phyloP scores from a whole-genome alignment of 306 rosid genomes.

The Begonia loranthoides region DNA sequence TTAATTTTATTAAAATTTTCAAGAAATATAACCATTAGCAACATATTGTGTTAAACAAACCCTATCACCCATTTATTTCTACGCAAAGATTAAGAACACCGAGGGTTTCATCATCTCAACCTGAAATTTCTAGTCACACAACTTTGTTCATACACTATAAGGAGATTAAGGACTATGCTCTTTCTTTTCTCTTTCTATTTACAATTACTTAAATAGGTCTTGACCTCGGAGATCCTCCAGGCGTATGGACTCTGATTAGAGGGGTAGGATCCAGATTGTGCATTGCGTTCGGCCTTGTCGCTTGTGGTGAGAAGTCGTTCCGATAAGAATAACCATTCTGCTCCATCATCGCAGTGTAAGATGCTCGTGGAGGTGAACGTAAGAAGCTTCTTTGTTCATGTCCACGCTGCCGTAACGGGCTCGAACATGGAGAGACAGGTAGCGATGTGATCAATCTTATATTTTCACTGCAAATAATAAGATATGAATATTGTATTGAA shows the following conservation, averaged over 20 bases:
- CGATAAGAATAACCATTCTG: slow-evolving; percentile 32
- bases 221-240: slow-evolving; percentile 75
- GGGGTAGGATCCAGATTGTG: slow-evolving; percentile 41
- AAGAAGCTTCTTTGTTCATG: slow-evolving; percentile 34
- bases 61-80: too few relatives aligned
- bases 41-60: too few relatives aligned
- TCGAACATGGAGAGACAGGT: slow-evolving; percentile 91
- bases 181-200: too few relatives aligned
- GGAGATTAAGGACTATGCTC: too few relatives aligned
- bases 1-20: too few relatives aligned
- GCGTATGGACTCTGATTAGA: slow-evolving; percentile 33
- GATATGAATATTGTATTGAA: too few relatives aligned
- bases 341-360: slow-evolving; percentile 28
- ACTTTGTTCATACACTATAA: too few relatives aligned
- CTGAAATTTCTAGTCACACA: too few relatives aligned
- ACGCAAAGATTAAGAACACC: too few relatives aligned
- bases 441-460: slow-evolving; percentile 56
- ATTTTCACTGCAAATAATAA: slow-evolving; percentile 40
- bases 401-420: slow-evolving; percentile 68
- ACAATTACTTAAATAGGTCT: slow-evolving; percentile 36
- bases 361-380: slow-evolving; percentile 77
- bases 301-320: slow-evolving; percentile 34
- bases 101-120: too few relatives aligned
- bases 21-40: too few relatives aligned
- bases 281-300: slow-evolving; percentile 31